Base-by-base conservation (phyloP, 495 filamentous ascomycete genomes). In the Penicillium pancosmium region DNA sequence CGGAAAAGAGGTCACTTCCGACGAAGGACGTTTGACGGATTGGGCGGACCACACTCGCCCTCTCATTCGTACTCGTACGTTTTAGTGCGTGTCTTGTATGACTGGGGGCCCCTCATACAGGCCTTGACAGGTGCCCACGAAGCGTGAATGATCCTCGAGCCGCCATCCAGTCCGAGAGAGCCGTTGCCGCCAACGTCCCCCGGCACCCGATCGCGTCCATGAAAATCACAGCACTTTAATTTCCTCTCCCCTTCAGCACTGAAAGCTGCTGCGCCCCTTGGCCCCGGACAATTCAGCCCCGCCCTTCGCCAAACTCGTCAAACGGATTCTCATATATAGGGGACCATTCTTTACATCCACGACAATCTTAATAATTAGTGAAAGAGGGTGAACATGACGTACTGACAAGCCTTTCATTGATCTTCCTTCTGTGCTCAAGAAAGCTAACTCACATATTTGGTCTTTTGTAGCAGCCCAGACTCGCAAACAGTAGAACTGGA, bases 401-500 rank as follows among this genome's bases (percentile, higher is more conserved):
- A 77, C 66, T 50, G 43, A 54, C 19, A 54, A 9, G 40, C 23
- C 50, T n/a, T 58, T 55, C 9, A 11, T 54, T 27, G 13, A 25
- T 27, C 3, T 40, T 54, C 56, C 49, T 43, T 38, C 23, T 33
- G 36, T 55, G 21, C 33, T 47, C 43, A 21, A 59, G 34, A 61
- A 61, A 43, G 51, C 63, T 63, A 61, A 73, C 58, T 61, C 56
- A 56, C 44, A 57, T 25, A 21, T 56, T 18, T 54, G 54, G 48
- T 21, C 57, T 60, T 40, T 51, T 53, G 68, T 52, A 84, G 83
- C 59, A 73, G 72, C 54, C 77, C 81, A 21, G 73, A 83, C 59
- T 76, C 75, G 52, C 71, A 78, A 56, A 85, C 83, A 38, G 72
- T 68, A 52, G 74, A 78, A 52, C 74, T 92, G 62, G 83, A 89